phyloP scores from a whole-genome alignment of 495 filamentous ascomycete species.

The Podospora pseudocomata region DNA sequence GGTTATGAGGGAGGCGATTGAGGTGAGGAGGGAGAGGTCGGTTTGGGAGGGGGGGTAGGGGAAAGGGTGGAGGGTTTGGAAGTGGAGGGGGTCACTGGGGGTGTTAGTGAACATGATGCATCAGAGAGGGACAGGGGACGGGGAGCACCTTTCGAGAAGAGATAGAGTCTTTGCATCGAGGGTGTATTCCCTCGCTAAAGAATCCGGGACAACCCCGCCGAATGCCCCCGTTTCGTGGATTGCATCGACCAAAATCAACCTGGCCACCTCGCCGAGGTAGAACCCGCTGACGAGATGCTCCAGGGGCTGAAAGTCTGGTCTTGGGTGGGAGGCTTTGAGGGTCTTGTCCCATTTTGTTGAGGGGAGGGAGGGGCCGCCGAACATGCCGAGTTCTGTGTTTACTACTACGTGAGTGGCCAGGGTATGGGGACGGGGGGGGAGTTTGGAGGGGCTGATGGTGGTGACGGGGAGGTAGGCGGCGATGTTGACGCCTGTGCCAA shows the following conservation, averaged over 20 bases:
- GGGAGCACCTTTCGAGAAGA: conserved; percentile 51
- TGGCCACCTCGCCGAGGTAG: conserved; percentile 79
- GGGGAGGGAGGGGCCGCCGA: conserved; percentile 64
- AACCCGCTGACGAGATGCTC: conserved; percentile 80
- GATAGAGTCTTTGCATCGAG: conserved; percentile 60
- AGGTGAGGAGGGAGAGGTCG: conserved; percentile 53
- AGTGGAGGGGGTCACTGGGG: conserved; percentile 36
- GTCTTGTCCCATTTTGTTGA: conserved; percentile 69
- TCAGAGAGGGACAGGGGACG: neutral
- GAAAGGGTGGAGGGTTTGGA: conserved; percentile 46
- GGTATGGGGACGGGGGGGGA: conserved; percentile 47
- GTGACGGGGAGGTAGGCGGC: conserved; percentile 52
- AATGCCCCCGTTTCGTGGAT: conserved; percentile 53
- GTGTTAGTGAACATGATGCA: conserved; percentile 13
- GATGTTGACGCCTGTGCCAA: conserved; percentile 56
- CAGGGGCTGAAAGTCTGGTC: conserved; percentile 79
- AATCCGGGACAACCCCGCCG: conserved; percentile 52
- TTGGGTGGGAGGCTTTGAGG: conserved; percentile 60
- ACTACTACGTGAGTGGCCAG: conserved; percentile 58
- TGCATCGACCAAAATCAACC: conserved; percentile 64
- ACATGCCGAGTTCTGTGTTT: conserved; percentile 86
- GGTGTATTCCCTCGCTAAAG: conserved; percentile 51
- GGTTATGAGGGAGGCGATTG: conserved; percentile 54
- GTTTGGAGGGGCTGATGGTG: conserved; percentile 49
- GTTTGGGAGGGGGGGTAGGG: conserved; percentile 34